These are phyloP conservation scores for Neurospora tetraspora DNA, from an alignment of 495 filamentous ascomycete species.

Conservation along the genomic window DNA sequence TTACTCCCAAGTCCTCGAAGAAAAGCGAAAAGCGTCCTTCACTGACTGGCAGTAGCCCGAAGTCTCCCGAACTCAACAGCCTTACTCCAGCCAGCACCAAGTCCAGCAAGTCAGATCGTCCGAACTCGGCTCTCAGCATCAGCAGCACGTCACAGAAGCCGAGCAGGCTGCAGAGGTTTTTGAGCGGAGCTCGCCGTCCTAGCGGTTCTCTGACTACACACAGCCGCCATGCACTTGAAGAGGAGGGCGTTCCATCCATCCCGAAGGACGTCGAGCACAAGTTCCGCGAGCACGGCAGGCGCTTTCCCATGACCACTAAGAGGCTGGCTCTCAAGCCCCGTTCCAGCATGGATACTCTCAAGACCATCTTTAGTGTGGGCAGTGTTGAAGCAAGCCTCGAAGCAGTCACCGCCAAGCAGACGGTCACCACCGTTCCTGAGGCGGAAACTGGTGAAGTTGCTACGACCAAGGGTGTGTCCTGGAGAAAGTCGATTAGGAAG, in stretches of 20 bases:
- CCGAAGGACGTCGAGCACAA: conserved; percentile 26
- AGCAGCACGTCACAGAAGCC: conserved; percentile 25
- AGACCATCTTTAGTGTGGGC: conserved; percentile 33
- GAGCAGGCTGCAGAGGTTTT: conserved; percentile 29
- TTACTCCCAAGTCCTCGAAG: not conserved
- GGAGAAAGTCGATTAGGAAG: conserved; percentile 24
- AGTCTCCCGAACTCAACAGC: conserved; percentile 11
- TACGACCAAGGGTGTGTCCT: conserved; percentile 11
- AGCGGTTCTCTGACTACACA: conserved; percentile 16
- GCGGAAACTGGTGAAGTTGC: conserved; percentile 1
- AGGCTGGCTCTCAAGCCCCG: conserved; percentile 23
- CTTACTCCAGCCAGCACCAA: conserved; percentile 17
- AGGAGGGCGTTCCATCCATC: conserved; percentile 21
- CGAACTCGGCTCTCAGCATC: conserved; percentile 23
- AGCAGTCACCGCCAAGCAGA: conserved; percentile 10
- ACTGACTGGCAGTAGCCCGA: conserved; percentile 1
- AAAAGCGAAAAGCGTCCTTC: not conserved
- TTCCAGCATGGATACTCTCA: conserved; percentile 29
- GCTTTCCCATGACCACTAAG: conserved; percentile 22
- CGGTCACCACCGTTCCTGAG: conserved; percentile 3
- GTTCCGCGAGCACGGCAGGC: conserved; percentile 20
- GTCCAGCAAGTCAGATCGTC: conserved; percentile 17
- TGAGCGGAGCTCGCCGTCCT: conserved; percentile 25
- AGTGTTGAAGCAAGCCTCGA: conserved; percentile 23
- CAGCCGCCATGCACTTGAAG: conserved; percentile 20